Base-by-base conservation (phyloP, 2,329 filamentous ascomycete genomes). In the Canariomyces notabilis region DNA sequence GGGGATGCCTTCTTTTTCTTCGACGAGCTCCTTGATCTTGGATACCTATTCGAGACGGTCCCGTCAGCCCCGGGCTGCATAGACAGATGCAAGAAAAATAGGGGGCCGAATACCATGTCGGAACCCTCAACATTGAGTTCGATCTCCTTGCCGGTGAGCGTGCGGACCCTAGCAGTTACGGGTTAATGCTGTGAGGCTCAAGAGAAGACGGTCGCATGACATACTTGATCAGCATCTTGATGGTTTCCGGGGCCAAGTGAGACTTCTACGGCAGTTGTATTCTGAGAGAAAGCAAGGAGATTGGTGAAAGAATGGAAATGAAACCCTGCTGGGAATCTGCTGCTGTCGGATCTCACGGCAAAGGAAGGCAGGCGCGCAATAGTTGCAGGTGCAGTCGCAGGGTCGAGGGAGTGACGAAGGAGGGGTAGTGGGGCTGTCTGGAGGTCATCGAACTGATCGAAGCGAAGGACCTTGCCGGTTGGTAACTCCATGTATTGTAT, bases 1-100 rank as follows among this genome's bases (percentile, higher is more conserved):
- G 35, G 93, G 91, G 60, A 98, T 98, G 47, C 93, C 93, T 66
- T 97, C 93, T 72, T 97, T 97, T 75, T 98, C 93, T 70, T 98
- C 93, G 46, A 98, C 93, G 62, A 91, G 90, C 72, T 97, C 93
- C 77, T 98, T 98, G 77, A 98, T 97, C 67, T 90, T 83, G 33
- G 86, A 84, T 59, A 97, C 87, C 89, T 95, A 51, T 21, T 32
- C 38, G 39, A 19, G 26, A 16, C 16, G 8, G 39, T 18, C 5
- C 12, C 2, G 33, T 35, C n/a, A 20, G 18, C 15, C 18, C n/a
- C 18, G 36, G n/a, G n/a, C n/a, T 5, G 3, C 22, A 16, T 40
- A 34, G 38, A 12, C 40, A 12, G 33, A 35, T 11, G 33, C 8
- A 11, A n/a, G 33, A 20, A 35, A 16, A 11, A n/a, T 11, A 35